Evolutionary conservation across 2,329 filamentous ascomycete species (phyloP), one percentile per base, ranked within the genome.

Genomic region (Ophiocordyceps australis): DNA sequence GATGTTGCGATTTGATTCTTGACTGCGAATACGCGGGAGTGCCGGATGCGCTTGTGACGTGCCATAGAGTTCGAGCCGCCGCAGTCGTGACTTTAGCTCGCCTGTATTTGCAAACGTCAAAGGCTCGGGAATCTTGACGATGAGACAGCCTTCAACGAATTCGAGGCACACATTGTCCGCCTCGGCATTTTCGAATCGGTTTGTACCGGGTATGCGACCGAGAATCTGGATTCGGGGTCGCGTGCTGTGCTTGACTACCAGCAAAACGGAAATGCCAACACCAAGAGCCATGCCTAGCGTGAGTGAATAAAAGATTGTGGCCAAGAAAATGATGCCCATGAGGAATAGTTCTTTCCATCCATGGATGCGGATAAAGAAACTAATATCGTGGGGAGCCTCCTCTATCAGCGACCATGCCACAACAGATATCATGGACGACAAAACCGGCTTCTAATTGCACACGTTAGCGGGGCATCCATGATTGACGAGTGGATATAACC

Each of bases 41-140:
- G 85, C 85, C 0, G 89, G 89, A 40, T 95, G 89, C 0, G 80
- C 82, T 27, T 66, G 60, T 23, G 61, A 74, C 0, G 82, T 86
- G n/a, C 89, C 89, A 42, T 95, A 93, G 14, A 83, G 65, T 49
- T 95, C 89, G 2, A 98, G 61, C 6, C 89, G 62, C 5, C 78
- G 65, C 9, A 98, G 61, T 4, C 89, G 67, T 27, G 74, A 76
- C 49, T 91, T 92, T 23, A 98, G 58, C 38, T 89, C 80, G 24
- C 85, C 89, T 0, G 89, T 95, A 47, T 98, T 98, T 42, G 86
- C 86, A 47, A 98, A 98, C 0, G 86, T 95, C 26, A 98, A 58
- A 0, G 89, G 89, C 45, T 98, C 89, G 0, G 89, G 86, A 28
- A 98, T 95, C 58, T 95, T 95, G 40, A 95, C 82, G 32, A 98